Base-by-base conservation (phyloP, 805 yeast genomes). In the Lipomyces mesembrius region DNA sequence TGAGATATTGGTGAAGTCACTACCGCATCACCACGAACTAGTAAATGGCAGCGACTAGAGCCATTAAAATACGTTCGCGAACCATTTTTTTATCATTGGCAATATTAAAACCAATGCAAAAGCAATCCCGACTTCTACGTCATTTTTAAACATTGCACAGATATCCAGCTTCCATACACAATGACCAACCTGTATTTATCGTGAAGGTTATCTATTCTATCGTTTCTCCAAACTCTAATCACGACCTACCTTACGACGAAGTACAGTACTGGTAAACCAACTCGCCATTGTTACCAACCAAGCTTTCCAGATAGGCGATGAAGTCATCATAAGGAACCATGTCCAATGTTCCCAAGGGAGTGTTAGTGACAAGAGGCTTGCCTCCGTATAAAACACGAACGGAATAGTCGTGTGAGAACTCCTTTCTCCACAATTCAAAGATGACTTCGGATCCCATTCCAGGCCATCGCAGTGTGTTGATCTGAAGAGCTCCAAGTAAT, bases 361-460 rank as follows among this genome's bases (percentile, higher is more conserved):
- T 61, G 25, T 43, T 60, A 12, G 69, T 66, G n/a, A 53, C 63
- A 12, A 66, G 27, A 3, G 67, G 62, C 34, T 59, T 63, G 9
- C 82, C 82, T 57, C 75, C 71, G 69, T 80, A 81, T 29, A 81
- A 71, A 22, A 78, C 78, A 67, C 83, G 77, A 52, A 81, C 64
- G 66, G 73, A 76, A 68, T 75, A 66, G 11, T 72, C 72, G 35
- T 66, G 66, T 49, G 61, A 37, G 53, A 72, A 72, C 17, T 60
- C 59, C 52, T 77, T 74, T 20, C 63, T 22, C 75, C 81, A 81
- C 6, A 81, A 64, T 70, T 81, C 83, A 66, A 81, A 77, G 1
- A 78, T 77, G 43, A 79, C 72, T 60, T 81, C 81, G 32, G 83
- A 69, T n/a, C 83, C 84, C 83, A 81, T 81, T 6, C 83, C 84